A percentile compares a stretch with the other conserved stretches of the same genome.
phyloP scores from a whole-genome alignment of 352 stramenopile species.

The Pythium plurisporium region DNA sequence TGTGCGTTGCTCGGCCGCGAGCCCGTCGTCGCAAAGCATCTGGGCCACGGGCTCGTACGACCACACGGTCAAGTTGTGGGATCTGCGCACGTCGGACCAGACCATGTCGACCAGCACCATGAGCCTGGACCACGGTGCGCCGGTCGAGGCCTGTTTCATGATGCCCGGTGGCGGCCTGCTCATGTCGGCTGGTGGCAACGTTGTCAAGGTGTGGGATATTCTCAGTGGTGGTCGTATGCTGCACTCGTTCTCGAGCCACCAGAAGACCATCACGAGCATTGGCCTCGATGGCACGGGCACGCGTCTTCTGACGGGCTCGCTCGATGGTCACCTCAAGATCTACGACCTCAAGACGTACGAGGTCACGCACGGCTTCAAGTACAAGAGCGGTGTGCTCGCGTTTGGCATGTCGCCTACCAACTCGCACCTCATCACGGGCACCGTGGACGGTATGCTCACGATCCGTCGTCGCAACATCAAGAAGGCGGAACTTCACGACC shows the following conservation, averaged over 20 bases:
- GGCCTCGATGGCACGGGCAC: slow-evolving; percentile 80
- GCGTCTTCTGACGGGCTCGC: slow-evolving; percentile 85
- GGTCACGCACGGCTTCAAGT: slow-evolving; percentile 87
- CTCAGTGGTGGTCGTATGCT: slow-evolving; percentile 82
- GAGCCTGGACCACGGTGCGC: slow-evolving; percentile 81
- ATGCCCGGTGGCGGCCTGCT: slow-evolving; percentile 80
- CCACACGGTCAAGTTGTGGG: slow-evolving; percentile 92
- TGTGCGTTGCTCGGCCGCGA: slow-evolving; percentile 70
- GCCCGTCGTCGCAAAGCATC: slow-evolving; percentile 68
- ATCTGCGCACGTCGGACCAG: slow-evolving; percentile 76
- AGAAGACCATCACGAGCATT: slow-evolving; percentile 93
- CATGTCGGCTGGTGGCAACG: slow-evolving; percentile 84
- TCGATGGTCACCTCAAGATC: slow-evolving; percentile 93
- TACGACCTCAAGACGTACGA: slow-evolving; percentile 92
- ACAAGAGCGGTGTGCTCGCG: slow-evolving; percentile 72
- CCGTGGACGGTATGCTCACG: slow-evolving; percentile 74
- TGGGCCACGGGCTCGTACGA: slow-evolving; percentile 91
- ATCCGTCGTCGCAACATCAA: slow-evolving; percentile 73
- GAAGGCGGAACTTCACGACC: slow-evolving; percentile 62
- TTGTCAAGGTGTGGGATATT: slow-evolving; percentile 92
- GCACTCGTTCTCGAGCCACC: slow-evolving; percentile 89
- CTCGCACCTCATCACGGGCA: slow-evolving; percentile 75
- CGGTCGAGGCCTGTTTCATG: slow-evolving; percentile 86
- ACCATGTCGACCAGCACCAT: slow-evolving; percentile 43
- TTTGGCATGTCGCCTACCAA: slow-evolving; percentile 85